These are phyloP conservation scores for Microstegium vimineum DNA, from an alignment of 176 grass and related monocot species.

Conservation along the genomic window DNA sequence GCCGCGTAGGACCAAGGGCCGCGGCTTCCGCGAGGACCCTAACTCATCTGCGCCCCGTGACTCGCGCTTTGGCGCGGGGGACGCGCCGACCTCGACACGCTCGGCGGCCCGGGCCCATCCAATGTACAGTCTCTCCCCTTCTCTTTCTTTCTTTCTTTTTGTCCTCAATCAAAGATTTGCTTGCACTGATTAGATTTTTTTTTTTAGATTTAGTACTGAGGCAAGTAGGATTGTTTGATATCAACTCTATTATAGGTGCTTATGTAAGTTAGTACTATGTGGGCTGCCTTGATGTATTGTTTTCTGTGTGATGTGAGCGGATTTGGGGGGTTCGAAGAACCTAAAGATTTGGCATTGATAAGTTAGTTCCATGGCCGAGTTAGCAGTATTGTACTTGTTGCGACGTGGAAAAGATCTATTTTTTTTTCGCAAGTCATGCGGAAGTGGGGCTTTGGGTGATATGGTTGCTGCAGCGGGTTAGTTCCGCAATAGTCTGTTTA, in stretches of 20 bases:
- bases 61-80: slow-evolving; percentile 38
- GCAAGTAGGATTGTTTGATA: not conserved
- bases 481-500: not conserved
- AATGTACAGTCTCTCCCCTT: slow-evolving; percentile 40
- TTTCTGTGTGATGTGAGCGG: not conserved
- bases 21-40: slow-evolving; percentile 75
- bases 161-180: not conserved
- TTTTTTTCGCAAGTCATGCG: not conserved
- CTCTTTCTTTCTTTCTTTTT: not conserved
- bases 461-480: not conserved
- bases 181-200: not conserved
- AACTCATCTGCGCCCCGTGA: slow-evolving; percentile 39
- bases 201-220: not conserved
- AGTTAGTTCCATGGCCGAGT: not conserved
- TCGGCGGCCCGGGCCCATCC: slow-evolving; percentile 70
- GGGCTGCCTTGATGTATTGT: not conserved
- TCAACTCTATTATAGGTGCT: not conserved
- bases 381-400: not conserved
- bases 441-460: not conserved
- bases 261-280: too few species aligned
- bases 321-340: not conserved
- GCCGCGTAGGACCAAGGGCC: slow-evolving; percentile 68
- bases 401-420: not conserved
- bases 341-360: not conserved
- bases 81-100: slow-evolving; percentile 54